phyloP scores from a whole-genome alignment of 768 basidiomycete genomes.

The Boletus sensibilis region DNA sequence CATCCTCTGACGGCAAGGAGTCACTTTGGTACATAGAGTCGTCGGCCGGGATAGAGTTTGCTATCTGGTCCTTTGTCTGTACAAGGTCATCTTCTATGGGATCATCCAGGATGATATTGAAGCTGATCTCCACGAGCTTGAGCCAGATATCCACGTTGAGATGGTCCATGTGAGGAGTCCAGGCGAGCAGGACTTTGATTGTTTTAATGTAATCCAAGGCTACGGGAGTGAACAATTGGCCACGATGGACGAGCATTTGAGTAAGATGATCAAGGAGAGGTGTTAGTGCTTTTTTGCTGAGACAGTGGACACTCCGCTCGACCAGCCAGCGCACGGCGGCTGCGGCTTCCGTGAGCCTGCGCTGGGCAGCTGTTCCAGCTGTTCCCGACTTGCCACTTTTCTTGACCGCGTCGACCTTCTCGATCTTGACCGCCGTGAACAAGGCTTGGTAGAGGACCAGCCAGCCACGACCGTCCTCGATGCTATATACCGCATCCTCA shows the following conservation, averaged over 20 bases:
- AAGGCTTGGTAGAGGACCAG: slow-evolving; percentile 68
- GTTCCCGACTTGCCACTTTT: slow-evolving; percentile 41
- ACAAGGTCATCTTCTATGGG: slow-evolving; percentile 36
- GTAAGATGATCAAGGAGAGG: slow-evolving; percentile 64
- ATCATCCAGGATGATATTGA: slow-evolving; percentile 76
- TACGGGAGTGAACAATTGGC: slow-evolving; percentile 57
- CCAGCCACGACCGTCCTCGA: slow-evolving; percentile 51
- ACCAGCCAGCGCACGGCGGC: slow-evolving; percentile 70
- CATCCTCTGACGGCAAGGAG: slow-evolving; percentile 30
- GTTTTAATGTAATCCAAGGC: slow-evolving; percentile 83
- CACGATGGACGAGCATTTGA: slow-evolving; percentile 53
- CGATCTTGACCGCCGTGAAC: slow-evolving; percentile 61
- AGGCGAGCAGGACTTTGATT: slow-evolving; percentile 60
- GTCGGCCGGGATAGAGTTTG: slow-evolving; percentile 10
- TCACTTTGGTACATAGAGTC: slow-evolving; percentile 37
- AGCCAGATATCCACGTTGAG: slow-evolving; percentile 67
- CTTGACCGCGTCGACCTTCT: slow-evolving; percentile 51
- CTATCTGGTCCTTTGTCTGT: slow-evolving; percentile 23
- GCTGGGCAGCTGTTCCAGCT: slow-evolving; percentile 46
- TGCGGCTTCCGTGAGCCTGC: slow-evolving; percentile 66
- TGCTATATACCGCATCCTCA: slow-evolving; percentile 42
- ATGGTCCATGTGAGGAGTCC: slow-evolving; percentile 76
- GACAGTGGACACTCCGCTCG: slow-evolving; percentile 54
- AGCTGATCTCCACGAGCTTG: slow-evolving; percentile 62
- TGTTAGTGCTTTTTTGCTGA: slow-evolving; percentile 56